Evolutionary conservation across 1,139 yeast genomes (phyloP).

Genomic region (Pichia sp.): DNA sequence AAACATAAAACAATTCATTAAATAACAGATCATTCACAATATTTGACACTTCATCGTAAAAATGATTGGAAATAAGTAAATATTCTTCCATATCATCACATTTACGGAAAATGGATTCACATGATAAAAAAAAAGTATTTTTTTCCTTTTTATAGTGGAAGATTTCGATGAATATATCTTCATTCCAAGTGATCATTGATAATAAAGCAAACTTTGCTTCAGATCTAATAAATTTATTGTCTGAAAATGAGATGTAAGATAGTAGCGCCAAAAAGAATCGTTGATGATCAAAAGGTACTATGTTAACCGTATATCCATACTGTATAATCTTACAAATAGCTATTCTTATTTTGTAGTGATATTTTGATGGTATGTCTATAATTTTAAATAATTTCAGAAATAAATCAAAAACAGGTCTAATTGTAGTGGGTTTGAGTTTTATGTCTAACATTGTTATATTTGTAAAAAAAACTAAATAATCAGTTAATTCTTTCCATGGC

Average conservation of each 20-base stretch:
- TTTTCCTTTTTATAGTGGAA: background rate
- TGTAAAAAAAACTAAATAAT: background rate
- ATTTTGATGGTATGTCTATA: background rate
- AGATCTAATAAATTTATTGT: background rate
- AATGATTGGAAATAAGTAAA: no score
- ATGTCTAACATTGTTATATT: background rate
- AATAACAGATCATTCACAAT: no score
- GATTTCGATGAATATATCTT: background rate
- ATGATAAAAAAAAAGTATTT: background rate
- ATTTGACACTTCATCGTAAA: no score
- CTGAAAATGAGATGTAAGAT: slow-evolving; percentile 4
- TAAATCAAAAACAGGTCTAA: background rate
- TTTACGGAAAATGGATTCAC: background rate
- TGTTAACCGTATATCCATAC: background rate
- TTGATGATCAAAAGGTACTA: slow-evolving; percentile 4
- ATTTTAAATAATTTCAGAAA: background rate
- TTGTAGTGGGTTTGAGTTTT: no score
- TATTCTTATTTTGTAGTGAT: background rate
- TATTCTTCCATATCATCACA: no score
- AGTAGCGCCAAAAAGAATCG: background rate
- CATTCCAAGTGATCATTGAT: slow-evolving; percentile 1
- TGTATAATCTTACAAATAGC: background rate
- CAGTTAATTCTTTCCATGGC: background rate
- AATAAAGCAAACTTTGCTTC: background rate
- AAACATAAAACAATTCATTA: no score